Evolutionary conservation across 140 eudicot genomes (phyloP).

Genomic region (Eryngium alpinum): DNA sequence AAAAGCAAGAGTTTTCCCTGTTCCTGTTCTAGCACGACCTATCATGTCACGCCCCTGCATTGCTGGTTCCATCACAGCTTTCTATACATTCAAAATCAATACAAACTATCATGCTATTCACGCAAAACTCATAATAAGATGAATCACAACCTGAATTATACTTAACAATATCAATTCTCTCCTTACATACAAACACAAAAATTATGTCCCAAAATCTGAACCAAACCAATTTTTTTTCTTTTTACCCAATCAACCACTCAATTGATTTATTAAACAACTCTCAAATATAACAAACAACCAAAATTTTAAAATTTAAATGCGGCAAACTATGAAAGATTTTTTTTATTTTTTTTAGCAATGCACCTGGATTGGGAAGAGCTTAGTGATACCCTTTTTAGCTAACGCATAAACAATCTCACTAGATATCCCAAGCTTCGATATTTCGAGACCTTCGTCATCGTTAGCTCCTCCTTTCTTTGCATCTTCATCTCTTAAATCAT

Average conservation of each 20-base stretch:
- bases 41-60: conserved; percentile 97
- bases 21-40: conserved; percentile 93
- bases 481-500: conserved; percentile 34
- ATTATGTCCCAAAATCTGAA: not conserved
- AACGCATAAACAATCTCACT: conserved; percentile 52
- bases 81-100: conserved; percentile 30
- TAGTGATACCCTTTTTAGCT: conserved; percentile 60
- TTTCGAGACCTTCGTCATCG: conserved; percentile 52
- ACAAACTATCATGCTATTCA: not conserved
- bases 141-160: not conserved
- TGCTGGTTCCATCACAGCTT: conserved; percentile 94
- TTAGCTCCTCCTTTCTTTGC: conserved; percentile 17
- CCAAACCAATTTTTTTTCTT: not conserved
- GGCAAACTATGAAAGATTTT: not conserved
- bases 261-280: not conserved
- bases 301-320: not conserved
- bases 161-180: not conserved
- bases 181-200: not conserved
- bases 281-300: not conserved
- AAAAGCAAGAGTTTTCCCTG: conserved; percentile 97
- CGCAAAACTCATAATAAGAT: not conserved
- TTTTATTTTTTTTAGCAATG: not conserved
- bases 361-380: conserved; percentile 91
- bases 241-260: not conserved
- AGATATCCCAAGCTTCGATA: conserved; percentile 63